phyloP scores from a whole-genome alignment of 768 basidiomycete genomes.

The Chalciporus piperatus region DNA sequence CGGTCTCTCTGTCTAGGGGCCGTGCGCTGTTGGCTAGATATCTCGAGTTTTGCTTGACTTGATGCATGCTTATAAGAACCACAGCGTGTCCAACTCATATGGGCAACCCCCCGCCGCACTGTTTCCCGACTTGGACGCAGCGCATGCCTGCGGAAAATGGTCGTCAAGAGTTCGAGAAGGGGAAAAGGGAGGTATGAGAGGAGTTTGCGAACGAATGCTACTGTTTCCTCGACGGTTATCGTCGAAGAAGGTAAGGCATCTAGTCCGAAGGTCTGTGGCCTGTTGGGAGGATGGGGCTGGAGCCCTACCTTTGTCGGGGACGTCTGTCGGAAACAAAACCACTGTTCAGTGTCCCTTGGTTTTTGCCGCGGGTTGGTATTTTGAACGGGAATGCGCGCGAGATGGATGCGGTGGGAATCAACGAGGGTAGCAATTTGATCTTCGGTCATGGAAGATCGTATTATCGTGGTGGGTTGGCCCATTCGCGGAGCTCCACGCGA shows the following conservation, averaged over 20 bases:
- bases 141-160: constrained; percentile 57
- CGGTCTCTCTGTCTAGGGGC: too few relatives aligned
- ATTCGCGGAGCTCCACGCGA: too few relatives aligned
- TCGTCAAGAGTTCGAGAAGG: constrained; percentile 45
- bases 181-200: constrained; percentile 46
- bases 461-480: too few relatives aligned
- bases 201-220: constrained; percentile 47
- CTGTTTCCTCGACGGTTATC: constrained; percentile 39
- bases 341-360: constrained; percentile 72
- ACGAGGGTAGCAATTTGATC: too few relatives aligned
- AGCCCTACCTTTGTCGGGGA: constrained; percentile 43
- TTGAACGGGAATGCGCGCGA: constrained; percentile 67
- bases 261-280: constrained; percentile 67
- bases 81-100: constrained; percentile 64
- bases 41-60: too few relatives aligned
- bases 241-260: constrained; percentile 48
- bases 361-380: constrained; percentile 72
- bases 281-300: constrained; percentile 42
- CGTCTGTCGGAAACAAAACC: constrained; percentile 57
- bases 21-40: too few relatives aligned
- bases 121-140: constrained; percentile 30
- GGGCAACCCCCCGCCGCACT: constrained; percentile 64
- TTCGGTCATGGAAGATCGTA: too few relatives aligned
- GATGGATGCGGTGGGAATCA: constrained; percentile 49
- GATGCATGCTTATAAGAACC: too few relatives aligned